Base-by-base conservation (phyloP, 2,329 filamentous ascomycete genomes). In the Nothophoma quercina region DNA sequence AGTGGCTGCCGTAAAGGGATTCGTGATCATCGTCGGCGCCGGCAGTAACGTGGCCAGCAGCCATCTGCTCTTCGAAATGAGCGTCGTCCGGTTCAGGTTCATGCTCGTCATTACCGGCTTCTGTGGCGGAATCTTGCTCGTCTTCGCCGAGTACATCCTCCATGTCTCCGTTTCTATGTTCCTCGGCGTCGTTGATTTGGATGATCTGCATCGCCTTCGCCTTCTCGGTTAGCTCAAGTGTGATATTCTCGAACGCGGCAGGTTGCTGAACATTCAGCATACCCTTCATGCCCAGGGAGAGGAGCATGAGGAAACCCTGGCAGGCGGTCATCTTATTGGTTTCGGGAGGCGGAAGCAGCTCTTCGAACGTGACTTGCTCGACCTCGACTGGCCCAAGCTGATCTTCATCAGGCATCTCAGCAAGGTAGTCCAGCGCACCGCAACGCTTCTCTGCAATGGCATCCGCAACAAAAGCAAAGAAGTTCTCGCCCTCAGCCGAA, bases 251-350 rank as follows among this genome's bases (percentile, higher is more conserved):
- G 47, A 78, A 81, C 0, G 67, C 62, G 28, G 75, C 69, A 3
- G 72, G 73, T 73, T 96, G 91, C 56, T 82, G 74, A 5, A 93
- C 85, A 15, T 75, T 69, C 35, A 93, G 75, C 48, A 83, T 71
- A 2, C 81, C 81, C 73, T 87, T 90, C 2, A 85, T 91, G 5
- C 68, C 70, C 1, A 75, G 60, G 3, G 61, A 54, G 9, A 77
- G 59, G 5, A 78, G 69, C 62, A 73, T 70, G 51, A 81, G 59
- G 51, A 80, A 56, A 8, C 72, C 72, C 60, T 77, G 77, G 25
- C 89, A 75, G 89, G 85, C 68, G 91, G 88, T 85, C 23, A 84
- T 77, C 28, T 78, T 81, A 33, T 71, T 78, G 23, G 83, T 85
- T 33, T 78, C 74, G 8, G 67, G 67, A 0, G 85, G 82, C n/a